Conservation (phyloP, 2,329 filamentous ascomycete genomes). For the Colletotrichum cordylinicola region DNA sequence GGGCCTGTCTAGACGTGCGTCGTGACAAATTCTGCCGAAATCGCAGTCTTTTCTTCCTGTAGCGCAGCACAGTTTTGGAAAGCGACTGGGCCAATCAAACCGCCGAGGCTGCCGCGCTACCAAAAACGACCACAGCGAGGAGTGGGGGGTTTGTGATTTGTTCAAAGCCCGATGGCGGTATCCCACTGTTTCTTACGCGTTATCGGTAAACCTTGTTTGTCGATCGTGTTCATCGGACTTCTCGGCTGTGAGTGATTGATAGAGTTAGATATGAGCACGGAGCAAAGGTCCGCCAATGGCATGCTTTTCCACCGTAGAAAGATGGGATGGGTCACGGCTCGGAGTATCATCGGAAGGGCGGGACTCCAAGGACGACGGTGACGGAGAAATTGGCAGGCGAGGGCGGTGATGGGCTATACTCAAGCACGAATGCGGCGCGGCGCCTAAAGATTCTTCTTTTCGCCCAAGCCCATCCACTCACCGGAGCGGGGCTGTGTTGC, state of each 20-base stretch:
- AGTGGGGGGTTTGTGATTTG: fast-evolving
- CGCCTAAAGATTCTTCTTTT: fast-evolving
- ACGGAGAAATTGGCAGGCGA: too few species aligned
- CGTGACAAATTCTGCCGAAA: not conserved
- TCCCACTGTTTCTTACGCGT: not conserved
- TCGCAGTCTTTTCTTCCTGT: not conserved
- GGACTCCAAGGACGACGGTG: fast-evolving
- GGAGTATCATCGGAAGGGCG: too few species aligned
- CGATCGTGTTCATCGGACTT: not conserved
- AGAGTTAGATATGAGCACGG: not conserved
- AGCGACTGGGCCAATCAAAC: not conserved
- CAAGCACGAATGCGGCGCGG: too few species aligned
- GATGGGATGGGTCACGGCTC: not conserved
- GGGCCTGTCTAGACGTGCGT: fast-evolving
- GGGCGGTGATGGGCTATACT: too few species aligned
- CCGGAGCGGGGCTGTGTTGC: too few species aligned
- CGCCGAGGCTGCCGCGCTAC: fast-evolving
- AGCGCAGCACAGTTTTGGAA: not conserved
- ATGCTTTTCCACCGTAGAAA: fast-evolving
- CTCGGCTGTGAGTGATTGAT: fast-evolving
- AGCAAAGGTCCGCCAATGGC: fast-evolving
- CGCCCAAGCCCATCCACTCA: too few species aligned
- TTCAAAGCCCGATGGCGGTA: not conserved
- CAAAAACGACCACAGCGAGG: not conserved
- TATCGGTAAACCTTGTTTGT: not conserved